Evolutionary conservation across 78 protist genomes (phyloP), one percentile per base, ranked within the genome.

Genomic region (Cavenderia fasciculata): DNA sequence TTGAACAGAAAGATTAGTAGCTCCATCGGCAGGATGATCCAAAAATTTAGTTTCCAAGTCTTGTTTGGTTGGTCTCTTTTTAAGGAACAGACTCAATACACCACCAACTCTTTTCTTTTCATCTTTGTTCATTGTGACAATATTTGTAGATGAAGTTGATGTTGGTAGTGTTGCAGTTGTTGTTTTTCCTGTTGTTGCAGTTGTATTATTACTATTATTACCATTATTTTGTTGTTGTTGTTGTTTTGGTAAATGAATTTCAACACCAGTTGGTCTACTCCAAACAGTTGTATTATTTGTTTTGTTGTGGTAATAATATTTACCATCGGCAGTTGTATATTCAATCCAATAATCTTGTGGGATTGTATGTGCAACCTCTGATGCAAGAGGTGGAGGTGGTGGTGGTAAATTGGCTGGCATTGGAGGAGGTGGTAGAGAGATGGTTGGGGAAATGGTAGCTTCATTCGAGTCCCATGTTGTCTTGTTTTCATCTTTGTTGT

Each of bases 401-500:
- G 69, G 46, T 14, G 46, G 69, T 41, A 31, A 14, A 23, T 29
- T 18, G 8, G 63, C 29, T 16, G 52, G 25, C 5, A 19, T 70
- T 1, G 61, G 10, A 51, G 10, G 29, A 40, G 51, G 4, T 21
- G n/a, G 57, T 51, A 71, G 19, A 21, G 90, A 62, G 44, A 33
- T 38, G 12, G 72, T 49, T 43, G 54, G 59, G 1, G 71, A 31
- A 25, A 6, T n/a, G 1, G 16, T 34, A 1, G 90, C 90, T 12
- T 82, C 78, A 57, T 27, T 29, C 57, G n/a, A 29, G 57, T 65
- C 56, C 90, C 90, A 82, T 16, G 78, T 57, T 12, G 90, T 82
- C 4, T 56, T 31, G 44, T 68, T 56, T 18, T 4, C 21, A 8
- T 33, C 21, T 52, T 47, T 68, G 23, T 82, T 36, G 56, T 47